Conservation (phyloP, 2,329 filamentous ascomycete genomes). For the Cordyceps javanica region DNA sequence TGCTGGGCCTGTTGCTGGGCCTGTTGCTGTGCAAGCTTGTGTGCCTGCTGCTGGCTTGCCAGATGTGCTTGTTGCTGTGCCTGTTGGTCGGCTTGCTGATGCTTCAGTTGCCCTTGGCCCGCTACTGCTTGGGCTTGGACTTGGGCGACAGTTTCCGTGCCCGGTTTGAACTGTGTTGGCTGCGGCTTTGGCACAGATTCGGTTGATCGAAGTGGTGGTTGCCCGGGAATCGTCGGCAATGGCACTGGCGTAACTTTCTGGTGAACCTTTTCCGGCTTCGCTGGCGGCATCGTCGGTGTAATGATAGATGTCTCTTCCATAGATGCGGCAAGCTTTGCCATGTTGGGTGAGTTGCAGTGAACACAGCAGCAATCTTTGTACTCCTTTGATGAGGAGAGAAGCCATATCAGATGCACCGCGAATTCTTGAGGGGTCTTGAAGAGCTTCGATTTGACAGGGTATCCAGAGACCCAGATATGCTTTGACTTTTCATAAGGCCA, state of each 20-base stretch:
- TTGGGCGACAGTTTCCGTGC: slow-evolving; percentile 7
- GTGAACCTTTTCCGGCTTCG: slow-evolving; percentile 17
- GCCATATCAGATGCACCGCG: slow-evolving; percentile 45
- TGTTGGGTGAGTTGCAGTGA: slow-evolving; percentile 35
- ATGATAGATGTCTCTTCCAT: slow-evolving; percentile 23
- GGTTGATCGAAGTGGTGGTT: slow-evolving; percentile 8
- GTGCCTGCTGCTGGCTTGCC: slow-evolving; percentile 8
- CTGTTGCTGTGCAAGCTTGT: background rate
- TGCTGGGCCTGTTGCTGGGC: slow-evolving; percentile 14
- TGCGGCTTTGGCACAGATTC: slow-evolving; percentile 24
- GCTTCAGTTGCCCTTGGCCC: slow-evolving; percentile 11
- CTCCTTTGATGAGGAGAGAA: slow-evolving; percentile 41
- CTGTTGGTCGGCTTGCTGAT: slow-evolving; percentile 17
- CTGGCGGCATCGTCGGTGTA: slow-evolving; percentile 15
- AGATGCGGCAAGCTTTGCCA: slow-evolving; percentile 19
- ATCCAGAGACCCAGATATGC: slow-evolving; percentile 44
- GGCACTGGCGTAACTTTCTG: slow-evolving; percentile 32
- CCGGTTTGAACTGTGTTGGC: slow-evolving; percentile 15
- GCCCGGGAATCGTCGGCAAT: slow-evolving; percentile 29
- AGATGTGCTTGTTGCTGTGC: slow-evolving; percentile 14
- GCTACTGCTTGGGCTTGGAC: background rate
- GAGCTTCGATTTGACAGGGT: slow-evolving; percentile 41
- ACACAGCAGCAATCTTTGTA: slow-evolving; percentile 46
- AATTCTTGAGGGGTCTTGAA: slow-evolving; percentile 50
- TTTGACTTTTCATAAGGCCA: slow-evolving; percentile 43